Conservation (phyloP, 202 grass and related monocot genomes). For the Eragrostis tef region DNA sequence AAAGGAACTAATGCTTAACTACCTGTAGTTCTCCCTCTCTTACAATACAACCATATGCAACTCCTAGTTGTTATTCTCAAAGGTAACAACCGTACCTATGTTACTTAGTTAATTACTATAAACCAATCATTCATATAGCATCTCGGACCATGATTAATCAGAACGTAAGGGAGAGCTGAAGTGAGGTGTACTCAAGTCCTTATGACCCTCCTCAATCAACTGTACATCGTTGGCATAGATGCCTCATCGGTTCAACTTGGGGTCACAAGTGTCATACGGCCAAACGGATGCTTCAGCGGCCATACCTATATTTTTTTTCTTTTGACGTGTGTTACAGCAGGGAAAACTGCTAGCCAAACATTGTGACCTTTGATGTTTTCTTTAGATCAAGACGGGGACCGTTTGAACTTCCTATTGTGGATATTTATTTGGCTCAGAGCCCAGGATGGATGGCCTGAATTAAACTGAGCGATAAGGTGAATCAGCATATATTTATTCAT, state of each 20-base stretch:
- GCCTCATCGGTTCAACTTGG: neutral
- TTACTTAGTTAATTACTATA: neutral
- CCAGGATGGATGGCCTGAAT: neutral
- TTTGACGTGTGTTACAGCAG: too few relatives aligned
- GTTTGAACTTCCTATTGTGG: neutral
- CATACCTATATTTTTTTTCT: too few relatives aligned
- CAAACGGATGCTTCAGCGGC: neutral
- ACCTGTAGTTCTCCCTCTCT: too few relatives aligned
- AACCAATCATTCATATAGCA: neutral
- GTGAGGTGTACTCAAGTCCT: neutral
- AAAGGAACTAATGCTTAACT: too few relatives aligned
- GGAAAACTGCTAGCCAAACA: too few relatives aligned
- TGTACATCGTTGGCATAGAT: neutral
- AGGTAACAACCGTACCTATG: neutral
- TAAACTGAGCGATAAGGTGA: neutral
- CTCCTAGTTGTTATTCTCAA: too few relatives aligned
- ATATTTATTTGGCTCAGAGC: neutral
- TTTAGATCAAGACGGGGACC: neutral
- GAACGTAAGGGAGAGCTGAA: neutral
- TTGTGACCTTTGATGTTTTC: neutral
- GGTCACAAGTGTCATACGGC: neutral
- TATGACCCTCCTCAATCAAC: neutral
- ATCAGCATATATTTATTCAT: neutral
- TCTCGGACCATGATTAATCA: neutral
- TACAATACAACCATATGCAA: too few relatives aligned